Percentiles rank a stretch among this genome's conserved stretches.
Evolutionary conservation across 2,329 filamentous ascomycete genomes (phyloP).

Genomic region (Paecilomyces variotii): DNA sequence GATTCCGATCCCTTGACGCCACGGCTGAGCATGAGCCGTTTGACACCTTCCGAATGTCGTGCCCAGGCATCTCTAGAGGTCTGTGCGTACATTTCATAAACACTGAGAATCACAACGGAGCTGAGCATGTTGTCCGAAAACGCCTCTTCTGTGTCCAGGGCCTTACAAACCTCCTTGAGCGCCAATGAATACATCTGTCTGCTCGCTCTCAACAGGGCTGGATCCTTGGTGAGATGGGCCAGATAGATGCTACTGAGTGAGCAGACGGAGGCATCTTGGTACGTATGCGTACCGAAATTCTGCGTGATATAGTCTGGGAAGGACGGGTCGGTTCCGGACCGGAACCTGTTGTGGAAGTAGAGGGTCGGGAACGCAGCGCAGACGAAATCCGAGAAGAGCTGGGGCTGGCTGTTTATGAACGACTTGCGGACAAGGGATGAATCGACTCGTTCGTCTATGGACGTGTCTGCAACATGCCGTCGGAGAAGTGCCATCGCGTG

Average conservation of each 20-base stretch:
- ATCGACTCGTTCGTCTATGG: slow-evolving; percentile 14
- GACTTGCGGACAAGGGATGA: slow-evolving; percentile 15
- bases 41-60: slow-evolving; percentile 28
- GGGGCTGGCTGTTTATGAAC: slow-evolving; percentile 13
- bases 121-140: slow-evolving; percentile 25
- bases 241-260: slow-evolving; percentile 20
- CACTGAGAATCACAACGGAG: slow-evolving; percentile 29
- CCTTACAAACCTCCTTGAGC: slow-evolving; percentile 20
- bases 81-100: slow-evolving; percentile 33
- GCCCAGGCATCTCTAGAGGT: slow-evolving; percentile 29
- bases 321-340: slow-evolving; percentile 12
- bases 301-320: slow-evolving; percentile 16
- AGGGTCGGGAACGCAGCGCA: slow-evolving; percentile 19
- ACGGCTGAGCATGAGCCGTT: slow-evolving; percentile 26
- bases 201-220: slow-evolving; percentile 13
- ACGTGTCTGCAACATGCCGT: slow-evolving; percentile 9
- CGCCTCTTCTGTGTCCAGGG: slow-evolving; percentile 18
- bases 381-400: slow-evolving; percentile 18
- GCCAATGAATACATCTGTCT: slow-evolving; percentile 25
- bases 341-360: slow-evolving; percentile 20
- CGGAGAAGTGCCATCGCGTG: slow-evolving; percentile 19
- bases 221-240: slow-evolving; percentile 17
- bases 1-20: slow-evolving; percentile 20
- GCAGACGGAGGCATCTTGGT: slow-evolving; percentile 18
- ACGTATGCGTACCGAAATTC: slow-evolving; percentile 15